Evolutionary conservation across 1,284 basidiomycete genomes (phyloP), one percentile per base, ranked within the genome.

Genomic region (Rhodotorula sp.): DNA sequence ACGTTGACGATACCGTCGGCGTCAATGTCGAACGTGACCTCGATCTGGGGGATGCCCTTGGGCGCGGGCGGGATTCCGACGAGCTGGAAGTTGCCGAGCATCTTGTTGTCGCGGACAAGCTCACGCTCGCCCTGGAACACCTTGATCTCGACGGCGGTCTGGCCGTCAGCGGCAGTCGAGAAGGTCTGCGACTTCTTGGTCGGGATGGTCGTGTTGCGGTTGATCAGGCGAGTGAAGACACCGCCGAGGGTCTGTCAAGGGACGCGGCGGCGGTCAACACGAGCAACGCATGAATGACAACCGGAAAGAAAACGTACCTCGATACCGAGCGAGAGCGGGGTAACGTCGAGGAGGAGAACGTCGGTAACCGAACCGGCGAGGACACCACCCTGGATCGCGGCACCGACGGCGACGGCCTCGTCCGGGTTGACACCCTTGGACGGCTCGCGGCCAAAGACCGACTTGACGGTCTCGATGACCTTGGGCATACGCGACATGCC

Each of bases 131-230:
- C 95, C 69, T 78, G 78, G 81, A 79, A 83, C 75, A 80, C 79
- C 75, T 80, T 95, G 83, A 97, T 93, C 83, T 95, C 92, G 74
- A 97, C 95, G 52, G 93, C 93, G 49, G 90, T 95, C 84, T 95
- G 97, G 58, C 81, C 81, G 62, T 83, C 82, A 62, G 82, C 95
- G 60, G 95, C 95, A 31, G 97, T 99, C 28, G 95, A 98, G 87
- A 98, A 99, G 67, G 91, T 90, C 82, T 98, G 95, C 5, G 92
- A 94, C 88, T 99, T 98, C 88, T 98, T 99, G 80, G 95, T 98
- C 28, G 95, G 95, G 83, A 98, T 98, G 73, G 95, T 98, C 26
- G 95, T 99, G 86, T 99, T 99, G 74, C 95, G 90, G 82, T 88
- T 90, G 77, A 79, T 76, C 68, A 83, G 77, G 72, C 85, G 83